Evolutionary conservation across 2,329 filamentous ascomycete genomes (phyloP), one percentile per base, ranked within the genome.

Genomic region (Cyphellophora europaea): DNA sequence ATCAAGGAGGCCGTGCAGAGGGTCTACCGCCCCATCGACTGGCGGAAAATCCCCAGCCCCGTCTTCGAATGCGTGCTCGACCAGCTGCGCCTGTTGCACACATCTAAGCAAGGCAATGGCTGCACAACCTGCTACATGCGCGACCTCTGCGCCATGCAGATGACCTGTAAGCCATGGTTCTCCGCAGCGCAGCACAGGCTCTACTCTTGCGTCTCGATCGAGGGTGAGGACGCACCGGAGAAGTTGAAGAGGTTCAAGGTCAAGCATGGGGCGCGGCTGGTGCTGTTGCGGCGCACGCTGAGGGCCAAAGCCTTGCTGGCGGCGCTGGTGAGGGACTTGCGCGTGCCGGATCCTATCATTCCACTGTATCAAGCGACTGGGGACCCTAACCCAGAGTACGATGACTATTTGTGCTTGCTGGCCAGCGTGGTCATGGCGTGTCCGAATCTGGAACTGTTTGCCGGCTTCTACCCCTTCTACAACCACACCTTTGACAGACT

Each of bases 341-440:
- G 69, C 23, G 61, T 76, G 8, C 61, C 68, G 2, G 65, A 69
- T 29, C 55, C 70, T 33, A 61, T 71, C 37, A 28, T 60, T 36
- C 41, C 58, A 5, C 49, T 61, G 6, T 47, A 40, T 38, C 62
- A 61, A 17, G 8, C 27, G 3, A 23, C 33, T 13, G 61, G 53
- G 29, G 57, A 61, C 37, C 56, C 61, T 30, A 56, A 56, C 38
- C 42, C 49, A 15, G 51, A 63, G 38, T 61, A 59, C 48, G 59
- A 69, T 47, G 65, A 68, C 32, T 67, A 72, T 34, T 56, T 67
- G 28, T 66, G 72, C 38, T 40, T 68, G 12, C 53, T 75, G 12
- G 68, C 70, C 5, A 73, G 71, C 1, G 57, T 77, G 23, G 67
- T 77, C 19, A 72, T 74, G 65, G 64, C 66, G 2, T 77, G 71